These are phyloP conservation scores for Penstemon davidsonii DNA, from an alignment of 257 asterid genomes.

Conservation along the genomic window DNA sequence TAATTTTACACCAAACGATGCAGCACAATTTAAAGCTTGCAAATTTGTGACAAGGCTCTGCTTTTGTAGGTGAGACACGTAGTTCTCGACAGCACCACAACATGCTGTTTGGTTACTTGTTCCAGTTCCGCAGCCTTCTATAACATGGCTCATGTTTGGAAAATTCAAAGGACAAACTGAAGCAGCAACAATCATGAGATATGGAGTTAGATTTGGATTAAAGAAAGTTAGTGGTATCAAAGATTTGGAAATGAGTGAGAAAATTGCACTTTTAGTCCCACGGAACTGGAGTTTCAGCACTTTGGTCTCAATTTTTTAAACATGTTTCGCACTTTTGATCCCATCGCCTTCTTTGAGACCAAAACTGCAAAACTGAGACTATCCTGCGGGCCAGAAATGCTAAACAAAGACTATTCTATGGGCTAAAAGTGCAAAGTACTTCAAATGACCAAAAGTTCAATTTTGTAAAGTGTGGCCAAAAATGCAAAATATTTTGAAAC, in stretches of 20 bases:
- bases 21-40: constrained; percentile 95
- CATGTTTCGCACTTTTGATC: no score
- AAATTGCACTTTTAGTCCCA: no score
- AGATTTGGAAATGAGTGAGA: not conserved
- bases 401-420: no score
- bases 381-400: no score
- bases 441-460: no score
- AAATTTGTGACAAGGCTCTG: constrained; percentile 95
- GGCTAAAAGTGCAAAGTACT: no score
- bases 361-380: no score
- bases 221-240: constrained; percentile 5
- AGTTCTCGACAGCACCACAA: constrained; percentile 69
- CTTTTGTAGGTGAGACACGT: constrained; percentile 84
- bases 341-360: no score
- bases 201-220: constrained; percentile 15
- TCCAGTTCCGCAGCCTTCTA: constrained; percentile 59
- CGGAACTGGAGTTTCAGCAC: no score
- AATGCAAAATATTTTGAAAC: no score
- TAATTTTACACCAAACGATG: constrained; percentile 73
- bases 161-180: constrained; percentile 90
- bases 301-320: no score
- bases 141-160: constrained; percentile 65
- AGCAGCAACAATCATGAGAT: constrained; percentile 21
- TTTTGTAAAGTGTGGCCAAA: no score
- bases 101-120: constrained; percentile 58